Base-by-base conservation (phyloP, 1,284 basidiomycete genomes). In the Xanthoconium separans region DNA sequence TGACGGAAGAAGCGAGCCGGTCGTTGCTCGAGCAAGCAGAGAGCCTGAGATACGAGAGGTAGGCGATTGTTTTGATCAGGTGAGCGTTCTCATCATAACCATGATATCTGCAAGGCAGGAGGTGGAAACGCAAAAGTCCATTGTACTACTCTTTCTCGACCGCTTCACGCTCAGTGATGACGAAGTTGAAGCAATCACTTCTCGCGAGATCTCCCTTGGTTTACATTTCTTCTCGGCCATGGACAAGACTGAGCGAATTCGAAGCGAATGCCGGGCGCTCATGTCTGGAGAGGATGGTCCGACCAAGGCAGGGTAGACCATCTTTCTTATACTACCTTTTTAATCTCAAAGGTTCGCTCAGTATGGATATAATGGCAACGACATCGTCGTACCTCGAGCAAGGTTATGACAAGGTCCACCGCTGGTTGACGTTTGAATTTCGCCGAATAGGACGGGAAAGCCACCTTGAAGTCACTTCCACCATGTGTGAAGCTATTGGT, bases 371-470 rank as follows among this genome's bases (percentile, higher is more conserved):
- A 54, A 93, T 98, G 84, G 75, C 87, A 0, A 76, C 84, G 11
- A 96, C 92, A 0, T 85, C 89, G 0, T 77, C 84, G 11, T 83
- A 93, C 58, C 84, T 98, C 45, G 94, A 98, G 65, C 85, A 89
- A 56, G 95, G 87, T 1, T 95, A 93, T 70, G 85, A 91, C 54
- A 98, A 97, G 74, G 82, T 97, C 20, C 81, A 89, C 55, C 85
- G 92, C 47, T 97, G 91, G 85, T 84, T 87, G 70, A 82, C 86
- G 4, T 88, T 90, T 67, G 91, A 95, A 70, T 94, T 97, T 68
- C 82, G 93, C 12, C 82, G 89, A 63, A 86, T 91, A 65, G 88
- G 87, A 5, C 79, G 84, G 15, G 93, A 94, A 43, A 76, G 82
- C 2, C 84, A 89, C 47, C 72, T 95, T 2, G 95, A 98, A 66